A percentile compares a stretch with the other conserved stretches of the same genome.
phyloP scores from a whole-genome alignment of 2,329 filamentous ascomycete species.

The Colletotrichum noveboracense region DNA sequence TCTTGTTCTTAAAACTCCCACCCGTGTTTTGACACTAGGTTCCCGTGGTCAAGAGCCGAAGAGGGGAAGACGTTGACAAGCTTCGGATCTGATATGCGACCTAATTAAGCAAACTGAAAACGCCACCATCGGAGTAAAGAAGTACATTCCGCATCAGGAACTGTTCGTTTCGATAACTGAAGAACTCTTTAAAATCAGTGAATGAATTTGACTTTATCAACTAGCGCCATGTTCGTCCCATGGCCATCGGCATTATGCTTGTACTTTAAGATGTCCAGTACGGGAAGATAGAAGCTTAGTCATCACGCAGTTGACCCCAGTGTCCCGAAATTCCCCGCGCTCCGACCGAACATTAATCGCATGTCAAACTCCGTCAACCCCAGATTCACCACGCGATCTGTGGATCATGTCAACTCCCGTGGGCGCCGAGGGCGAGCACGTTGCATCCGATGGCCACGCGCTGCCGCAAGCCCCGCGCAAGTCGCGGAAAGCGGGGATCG shows the following conservation, averaged over 20 bases:
- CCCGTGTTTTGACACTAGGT: not conserved
- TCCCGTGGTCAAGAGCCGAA: not conserved
- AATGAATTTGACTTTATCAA: not conserved
- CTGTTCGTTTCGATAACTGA: not conserved
- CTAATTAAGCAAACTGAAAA: not conserved
- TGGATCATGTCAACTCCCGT: not conserved
- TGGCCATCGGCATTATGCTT: not conserved
- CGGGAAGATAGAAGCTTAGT: not conserved
- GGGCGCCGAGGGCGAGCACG: not conserved
- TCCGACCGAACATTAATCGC: not conserved
- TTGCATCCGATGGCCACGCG: not conserved
- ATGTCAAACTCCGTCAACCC: not conserved
- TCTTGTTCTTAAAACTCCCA: not conserved
- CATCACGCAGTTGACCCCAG: not conserved
- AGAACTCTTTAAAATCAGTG: not conserved
- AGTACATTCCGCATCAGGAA: not conserved
- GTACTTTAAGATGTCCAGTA: not conserved
- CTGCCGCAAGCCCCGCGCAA: not conserved
- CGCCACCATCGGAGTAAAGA: not conserved
- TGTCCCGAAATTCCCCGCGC: not conserved
- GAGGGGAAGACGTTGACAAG: not conserved
- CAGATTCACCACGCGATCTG: not conserved
- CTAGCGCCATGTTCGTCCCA: not conserved
- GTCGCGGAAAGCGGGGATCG: slow-evolving; percentile 14
- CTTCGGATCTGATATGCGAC: not conserved